phyloP scores from a whole-genome alignment of 2,329 filamentous ascomycete species.

The Neoarthrinium moseri region DNA sequence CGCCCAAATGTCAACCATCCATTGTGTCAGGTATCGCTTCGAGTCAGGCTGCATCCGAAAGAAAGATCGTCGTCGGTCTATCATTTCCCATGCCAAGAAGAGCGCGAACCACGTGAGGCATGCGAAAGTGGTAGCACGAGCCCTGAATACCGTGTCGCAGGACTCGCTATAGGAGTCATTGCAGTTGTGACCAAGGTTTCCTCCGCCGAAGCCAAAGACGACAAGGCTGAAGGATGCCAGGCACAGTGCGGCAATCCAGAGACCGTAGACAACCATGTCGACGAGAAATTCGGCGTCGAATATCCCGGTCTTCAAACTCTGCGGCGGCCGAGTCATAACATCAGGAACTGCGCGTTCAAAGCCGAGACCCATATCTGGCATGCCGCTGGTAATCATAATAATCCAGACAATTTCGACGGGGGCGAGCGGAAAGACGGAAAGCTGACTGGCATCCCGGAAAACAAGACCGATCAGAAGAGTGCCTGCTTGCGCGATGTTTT shows the following conservation, averaged over 20 bases:
- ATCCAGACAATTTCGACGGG: conserved; percentile 79
- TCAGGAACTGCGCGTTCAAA: conserved; percentile 69
- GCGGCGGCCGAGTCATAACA: conserved; percentile 67
- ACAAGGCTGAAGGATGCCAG: conserved; percentile 63
- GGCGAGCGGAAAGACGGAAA: conserved; percentile 72
- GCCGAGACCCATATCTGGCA: conserved; percentile 76
- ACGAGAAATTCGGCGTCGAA: conserved; percentile 65
- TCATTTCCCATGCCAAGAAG: conserved; percentile 77
- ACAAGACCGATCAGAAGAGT: conserved; percentile 69
- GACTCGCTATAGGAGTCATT: conserved; percentile 53
- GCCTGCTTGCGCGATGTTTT: conserved; percentile 70
- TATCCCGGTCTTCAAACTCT: conserved; percentile 58
- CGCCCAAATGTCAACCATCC: conserved; percentile 66
- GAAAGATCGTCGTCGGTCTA: conserved; percentile 70
- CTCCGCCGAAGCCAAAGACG: conserved; percentile 57
- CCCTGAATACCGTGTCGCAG: conserved; percentile 67
- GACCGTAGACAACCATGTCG: conserved; percentile 67
- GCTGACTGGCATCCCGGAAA: conserved; percentile 63
- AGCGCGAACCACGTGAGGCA: conserved; percentile 75
- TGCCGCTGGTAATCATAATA: conserved; percentile 74
- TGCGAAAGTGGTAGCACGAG: conserved; percentile 71
- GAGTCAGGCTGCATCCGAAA: conserved; percentile 69
- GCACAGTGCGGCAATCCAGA: conserved; percentile 66
- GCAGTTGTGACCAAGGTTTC: conserved; percentile 56
- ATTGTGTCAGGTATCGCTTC: conserved; percentile 62